Evolutionary conservation across 2,329 filamentous ascomycete genomes (phyloP).

Genomic region (Colletotrichum sp.): DNA sequence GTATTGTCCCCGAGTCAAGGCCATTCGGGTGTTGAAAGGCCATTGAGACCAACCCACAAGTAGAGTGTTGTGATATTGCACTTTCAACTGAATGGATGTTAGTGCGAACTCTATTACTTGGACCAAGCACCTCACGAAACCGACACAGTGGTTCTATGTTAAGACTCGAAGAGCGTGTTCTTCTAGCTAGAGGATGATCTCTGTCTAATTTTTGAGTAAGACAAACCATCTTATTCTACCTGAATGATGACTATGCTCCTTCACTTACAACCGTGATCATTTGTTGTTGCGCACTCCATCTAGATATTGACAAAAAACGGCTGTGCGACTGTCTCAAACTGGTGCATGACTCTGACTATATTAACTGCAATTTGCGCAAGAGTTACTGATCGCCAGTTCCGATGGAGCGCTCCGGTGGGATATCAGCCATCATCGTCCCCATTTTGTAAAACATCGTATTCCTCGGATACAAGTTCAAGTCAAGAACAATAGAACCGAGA

Average conservation of each 20-base stretch:
- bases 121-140: not conserved
- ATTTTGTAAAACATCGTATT: not conserved
- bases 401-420: not conserved
- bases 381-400: not conserved
- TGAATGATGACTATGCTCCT: no score
- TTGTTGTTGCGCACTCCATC: not conserved
- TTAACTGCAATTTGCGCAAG: not conserved
- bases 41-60: not conserved
- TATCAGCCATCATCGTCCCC: not conserved
- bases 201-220: no score
- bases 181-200: no score
- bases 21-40: not conserved
- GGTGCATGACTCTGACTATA: not conserved
- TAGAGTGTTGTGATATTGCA: not conserved
- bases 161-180: not conserved
- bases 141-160: not conserved
- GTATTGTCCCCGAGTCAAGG: not conserved
- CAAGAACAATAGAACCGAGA: not conserved
- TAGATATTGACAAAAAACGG: not conserved
- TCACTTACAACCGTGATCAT: not conserved
- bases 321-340: not conserved
- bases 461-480: not conserved
- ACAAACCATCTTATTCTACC: no score
- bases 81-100: not conserved
- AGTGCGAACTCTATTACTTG: not conserved